Percentiles rank a stretch among this genome's conserved stretches.
phyloP scores from a whole-genome alignment of 306 rosid genomes.

The Cicer cuneatum region DNA sequence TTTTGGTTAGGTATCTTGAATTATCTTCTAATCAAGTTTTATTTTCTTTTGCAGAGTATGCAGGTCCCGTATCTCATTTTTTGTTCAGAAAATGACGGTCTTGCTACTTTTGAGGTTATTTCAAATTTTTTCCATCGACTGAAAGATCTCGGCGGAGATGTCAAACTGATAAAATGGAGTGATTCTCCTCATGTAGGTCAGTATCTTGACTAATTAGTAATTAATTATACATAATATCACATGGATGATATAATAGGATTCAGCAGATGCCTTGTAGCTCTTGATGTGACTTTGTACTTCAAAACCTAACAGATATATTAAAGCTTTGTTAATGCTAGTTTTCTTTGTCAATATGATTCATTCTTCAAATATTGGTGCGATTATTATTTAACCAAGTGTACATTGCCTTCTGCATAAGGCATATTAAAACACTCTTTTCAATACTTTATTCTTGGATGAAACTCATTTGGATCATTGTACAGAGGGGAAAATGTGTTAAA shows the following conservation, averaged over 20 bases:
- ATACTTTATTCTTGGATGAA: no score
- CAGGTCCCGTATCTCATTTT: constrained; percentile 84
- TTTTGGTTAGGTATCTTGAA: constrained; percentile 30
- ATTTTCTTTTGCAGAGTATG: constrained; percentile 69
- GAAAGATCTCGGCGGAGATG: constrained; percentile 80
- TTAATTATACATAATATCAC: background rate
- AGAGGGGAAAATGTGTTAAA: constrained; percentile 24
- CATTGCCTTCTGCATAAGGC: background rate
- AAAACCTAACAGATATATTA: background rate
- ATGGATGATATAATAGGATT: constrained; percentile 28
- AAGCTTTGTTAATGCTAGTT: constrained; percentile 24
- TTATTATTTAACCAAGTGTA: background rate
- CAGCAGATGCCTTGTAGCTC: constrained; percentile 15
- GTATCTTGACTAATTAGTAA: constrained; percentile 49
- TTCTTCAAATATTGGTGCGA: constrained; percentile 5
- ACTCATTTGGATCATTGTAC: background rate
- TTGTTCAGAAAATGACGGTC: constrained; percentile 87
- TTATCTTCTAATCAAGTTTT: constrained; percentile 33
- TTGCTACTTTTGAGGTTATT: constrained; percentile 77
- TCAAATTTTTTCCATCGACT: constrained; percentile 74
- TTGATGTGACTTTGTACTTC: constrained; percentile 1
- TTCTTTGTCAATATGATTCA: constrained; percentile 19
- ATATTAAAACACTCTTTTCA: background rate
- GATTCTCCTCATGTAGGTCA: constrained; percentile 88
- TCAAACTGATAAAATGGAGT: constrained; percentile 80